These are phyloP conservation scores for Rhodotorula sp. DNA, from an alignment of 1,284 basidiomycete species.

Conservation along the genomic window DNA sequence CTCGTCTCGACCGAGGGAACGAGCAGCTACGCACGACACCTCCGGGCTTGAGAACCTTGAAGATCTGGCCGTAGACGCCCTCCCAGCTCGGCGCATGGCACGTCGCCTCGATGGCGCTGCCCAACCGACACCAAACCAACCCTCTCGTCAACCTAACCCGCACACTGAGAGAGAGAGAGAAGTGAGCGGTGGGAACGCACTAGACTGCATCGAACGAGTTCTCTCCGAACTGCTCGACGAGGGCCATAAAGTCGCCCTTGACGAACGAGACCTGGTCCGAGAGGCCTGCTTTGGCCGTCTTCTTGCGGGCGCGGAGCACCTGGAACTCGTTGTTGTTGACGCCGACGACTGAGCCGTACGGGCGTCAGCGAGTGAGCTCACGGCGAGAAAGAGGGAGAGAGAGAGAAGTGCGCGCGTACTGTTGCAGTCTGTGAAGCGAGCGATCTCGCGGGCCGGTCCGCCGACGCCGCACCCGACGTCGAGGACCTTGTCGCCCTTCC, in stretches of 20 bases:
- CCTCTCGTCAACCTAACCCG: not conserved
- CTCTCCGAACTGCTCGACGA: conserved; percentile 87
- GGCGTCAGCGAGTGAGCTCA: not conserved
- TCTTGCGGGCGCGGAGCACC: conserved; percentile 75
- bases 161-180: no score
- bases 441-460: conserved; percentile 93
- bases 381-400: not conserved
- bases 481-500: conserved; percentile 89
- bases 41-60: conserved; percentile 93
- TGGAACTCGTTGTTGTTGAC: conserved; percentile 98
- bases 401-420: not conserved
- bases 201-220: conserved; percentile 89
- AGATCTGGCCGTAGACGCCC: conserved; percentile 91
- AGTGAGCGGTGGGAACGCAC: conserved; percentile 11
- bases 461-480: conserved; percentile 99
- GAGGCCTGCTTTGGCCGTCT: conserved; percentile 76
- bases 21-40: conserved; percentile 59
- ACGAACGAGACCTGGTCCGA: conserved; percentile 74
- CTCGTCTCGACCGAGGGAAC: conserved; percentile 53
- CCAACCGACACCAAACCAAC: accelerated
- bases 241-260: conserved; percentile 93
- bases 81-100: conserved; percentile 92
- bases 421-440: conserved; percentile 80
- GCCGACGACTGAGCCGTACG: conserved; percentile 62
- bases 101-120: conserved; percentile 91